Conservation (phyloP, 768 basidiomycete species). For the Rickenella mellea region DNA sequence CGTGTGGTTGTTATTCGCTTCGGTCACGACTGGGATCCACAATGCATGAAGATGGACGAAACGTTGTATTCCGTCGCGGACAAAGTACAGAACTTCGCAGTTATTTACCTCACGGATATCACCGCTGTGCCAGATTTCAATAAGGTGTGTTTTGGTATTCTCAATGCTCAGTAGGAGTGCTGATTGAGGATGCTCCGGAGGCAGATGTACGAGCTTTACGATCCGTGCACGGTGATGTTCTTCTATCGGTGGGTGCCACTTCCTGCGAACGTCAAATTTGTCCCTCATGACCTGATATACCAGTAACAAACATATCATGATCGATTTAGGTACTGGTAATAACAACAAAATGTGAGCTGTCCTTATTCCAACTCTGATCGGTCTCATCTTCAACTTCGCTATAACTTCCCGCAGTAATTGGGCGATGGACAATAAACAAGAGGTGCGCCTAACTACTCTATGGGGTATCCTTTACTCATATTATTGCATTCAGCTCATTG, state of each 20-base stretch:
- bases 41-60: slow-evolving; percentile 99
- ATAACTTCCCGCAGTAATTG: slow-evolving; percentile 61
- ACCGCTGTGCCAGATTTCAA: slow-evolving; percentile 98
- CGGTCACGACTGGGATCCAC: slow-evolving; percentile 86
- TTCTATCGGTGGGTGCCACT: slow-evolving; percentile 73
- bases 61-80: slow-evolving; percentile 87
- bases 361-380: not conserved
- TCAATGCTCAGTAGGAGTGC: not conserved
- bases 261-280: slow-evolving; percentile 2
- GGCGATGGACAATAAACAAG: slow-evolving; percentile 98
- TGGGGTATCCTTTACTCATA: slow-evolving; percentile 3
- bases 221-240: slow-evolving; percentile 96
- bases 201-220: slow-evolving; percentile 98
- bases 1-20: slow-evolving; percentile 91
- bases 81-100: slow-evolving; percentile 97
- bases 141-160: slow-evolving; percentile 66
- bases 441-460: slow-evolving; percentile 40
- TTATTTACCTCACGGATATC: slow-evolving; percentile 92
- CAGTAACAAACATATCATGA: slow-evolving; percentile 99
- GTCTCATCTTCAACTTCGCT: not conserved
- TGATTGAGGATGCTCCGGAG: not conserved
- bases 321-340: slow-evolving; percentile 98
- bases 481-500: slow-evolving; percentile 61
- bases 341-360: slow-evolving; percentile 94
- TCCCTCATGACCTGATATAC: slow-evolving; percentile 8